A percentile compares a stretch with the other conserved stretches of the same genome.
These are phyloP conservation scores for Moniliella sp. DNA, from an alignment of 1,284 basidiomycete genomes.

Conservation along the genomic window DNA sequence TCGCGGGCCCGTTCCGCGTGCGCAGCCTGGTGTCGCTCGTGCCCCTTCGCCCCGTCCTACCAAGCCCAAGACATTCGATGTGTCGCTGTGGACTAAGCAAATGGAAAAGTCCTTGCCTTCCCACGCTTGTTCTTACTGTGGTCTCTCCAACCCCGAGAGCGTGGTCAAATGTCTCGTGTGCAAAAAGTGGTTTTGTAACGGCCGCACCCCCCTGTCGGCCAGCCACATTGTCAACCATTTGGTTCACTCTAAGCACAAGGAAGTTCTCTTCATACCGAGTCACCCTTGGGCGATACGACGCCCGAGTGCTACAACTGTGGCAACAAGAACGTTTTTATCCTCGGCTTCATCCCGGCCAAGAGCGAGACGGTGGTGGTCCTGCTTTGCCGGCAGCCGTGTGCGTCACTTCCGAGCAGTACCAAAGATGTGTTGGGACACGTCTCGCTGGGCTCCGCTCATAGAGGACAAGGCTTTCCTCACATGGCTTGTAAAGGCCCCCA, in stretches of 20 bases:
- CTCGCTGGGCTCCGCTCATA: slow-evolving; percentile 91
- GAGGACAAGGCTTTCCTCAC: slow-evolving; percentile 93
- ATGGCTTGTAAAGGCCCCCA: slow-evolving; percentile 92
- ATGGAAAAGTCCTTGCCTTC: slow-evolving; percentile 47
- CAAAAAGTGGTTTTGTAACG: slow-evolving; percentile 96
- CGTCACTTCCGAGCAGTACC: slow-evolving; percentile 52
- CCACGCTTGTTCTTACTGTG: slow-evolving; percentile 50
- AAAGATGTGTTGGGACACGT: slow-evolving; percentile 96
- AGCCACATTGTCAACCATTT: slow-evolving; percentile 91
- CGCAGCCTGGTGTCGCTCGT: too few species aligned
- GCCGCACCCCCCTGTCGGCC: slow-evolving; percentile 87
- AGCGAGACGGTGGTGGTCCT: slow-evolving; percentile 95
- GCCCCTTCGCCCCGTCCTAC: slow-evolving; percentile 5
- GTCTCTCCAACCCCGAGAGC: slow-evolving; percentile 88
- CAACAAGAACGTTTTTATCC: slow-evolving; percentile 98
- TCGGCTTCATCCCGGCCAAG: slow-evolving; percentile 97
- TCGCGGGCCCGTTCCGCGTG: too few species aligned
- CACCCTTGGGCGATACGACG: slow-evolving; percentile 80
- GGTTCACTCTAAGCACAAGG: slow-evolving; percentile 95
- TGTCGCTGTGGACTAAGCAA: slow-evolving; percentile 41
- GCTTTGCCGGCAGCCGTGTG: slow-evolving; percentile 97
- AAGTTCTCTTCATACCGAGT: slow-evolving; percentile 89
- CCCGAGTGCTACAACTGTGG: slow-evolving; percentile 96
- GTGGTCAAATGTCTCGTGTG: slow-evolving; percentile 92
- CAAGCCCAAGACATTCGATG: slow-evolving; percentile 31